Conservation (phyloP, 345 rosid genomes). For the Durio zibethinus region DNA sequence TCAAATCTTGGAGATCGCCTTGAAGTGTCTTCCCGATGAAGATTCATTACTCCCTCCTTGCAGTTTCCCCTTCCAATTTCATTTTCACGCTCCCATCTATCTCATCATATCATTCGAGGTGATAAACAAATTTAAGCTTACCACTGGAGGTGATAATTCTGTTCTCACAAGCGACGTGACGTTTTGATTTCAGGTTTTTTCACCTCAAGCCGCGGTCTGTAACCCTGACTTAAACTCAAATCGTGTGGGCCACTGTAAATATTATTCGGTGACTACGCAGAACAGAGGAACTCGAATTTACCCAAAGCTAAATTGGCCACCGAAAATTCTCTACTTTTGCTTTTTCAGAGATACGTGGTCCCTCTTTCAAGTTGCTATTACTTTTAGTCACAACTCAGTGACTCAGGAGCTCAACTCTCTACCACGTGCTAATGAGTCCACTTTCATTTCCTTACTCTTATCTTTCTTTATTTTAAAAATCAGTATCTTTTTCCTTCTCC, state of each 20-base stretch:
- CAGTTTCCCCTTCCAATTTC: too few species aligned
- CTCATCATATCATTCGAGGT: too few species aligned
- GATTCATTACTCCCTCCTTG: background rate
- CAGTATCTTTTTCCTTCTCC: too few species aligned
- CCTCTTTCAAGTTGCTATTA: background rate
- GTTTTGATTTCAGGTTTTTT: background rate
- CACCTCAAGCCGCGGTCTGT: background rate
- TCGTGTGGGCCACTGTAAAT: background rate
- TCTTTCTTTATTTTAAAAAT: background rate
- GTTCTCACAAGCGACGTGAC: background rate
- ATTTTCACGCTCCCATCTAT: too few species aligned
- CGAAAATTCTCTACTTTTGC: background rate
- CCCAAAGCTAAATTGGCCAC: background rate
- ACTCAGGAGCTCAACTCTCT: background rate
- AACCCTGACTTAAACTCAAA: too few species aligned
- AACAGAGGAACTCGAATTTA: background rate
- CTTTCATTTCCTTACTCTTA: too few species aligned
- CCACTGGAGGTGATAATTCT: background rate
- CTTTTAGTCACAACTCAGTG: background rate
- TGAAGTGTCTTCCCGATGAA: constrained; percentile 27
- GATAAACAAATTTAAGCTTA: too few species aligned
- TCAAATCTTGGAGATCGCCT: constrained; percentile 52
- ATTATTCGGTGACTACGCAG: background rate
- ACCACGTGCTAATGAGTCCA: background rate
- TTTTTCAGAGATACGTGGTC: background rate